Base-by-base conservation (phyloP, 495 filamentous ascomycete species). In the Trypethelium eluteriae region DNA sequence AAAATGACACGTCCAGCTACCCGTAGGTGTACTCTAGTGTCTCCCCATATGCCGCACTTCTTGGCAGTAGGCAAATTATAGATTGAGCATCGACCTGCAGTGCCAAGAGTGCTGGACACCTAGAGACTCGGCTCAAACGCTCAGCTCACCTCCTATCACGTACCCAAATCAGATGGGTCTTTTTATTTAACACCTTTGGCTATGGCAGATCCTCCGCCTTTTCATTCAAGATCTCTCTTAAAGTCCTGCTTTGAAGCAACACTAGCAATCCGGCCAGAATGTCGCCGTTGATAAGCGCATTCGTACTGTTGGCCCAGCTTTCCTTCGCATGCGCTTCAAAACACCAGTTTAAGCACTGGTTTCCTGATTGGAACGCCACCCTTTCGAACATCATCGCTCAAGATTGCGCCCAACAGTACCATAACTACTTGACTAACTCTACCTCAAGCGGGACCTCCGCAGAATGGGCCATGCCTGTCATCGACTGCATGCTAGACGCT, bases 401-500 rank as follows among this genome's bases (percentile, higher is more conserved):
- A 44, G 41, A 44, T 14, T 44, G 41, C 14, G 41, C 41, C 41
- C 7, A 14, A 44, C 41, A 7, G 6, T 44, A 44, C 41, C 41
- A 44, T 44, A 1, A 44, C 14, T 44, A 44, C 14, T 44, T 44
- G 41, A 44, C 41, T 1, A 44, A 44, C 6, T 14, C 41, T 7
- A 14, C 6, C 7, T 14, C 41, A 14, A 44, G 41, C 14, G 41
- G 41, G 41, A 44, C 41, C 14, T 44, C 41, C 41, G 6, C 41
- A 44, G 7, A 7, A 14, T 44, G 41, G 41, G 62, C 38, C 10
- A 38, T 38, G 14, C 62, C 62, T 4, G 25, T 64, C 7, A 44
- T 18, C 12, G 62, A 38, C 10, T 64, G 62, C n/a, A 39, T 64
- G 11, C 10, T 64, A 11, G 10, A 64, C 35, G 34, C 62, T n/a